Percentiles rank a stretch among this genome's conserved stretches.
Conservation (phyloP, 2,329 filamentous ascomycete genomes). For the Alternaria infectoria region DNA sequence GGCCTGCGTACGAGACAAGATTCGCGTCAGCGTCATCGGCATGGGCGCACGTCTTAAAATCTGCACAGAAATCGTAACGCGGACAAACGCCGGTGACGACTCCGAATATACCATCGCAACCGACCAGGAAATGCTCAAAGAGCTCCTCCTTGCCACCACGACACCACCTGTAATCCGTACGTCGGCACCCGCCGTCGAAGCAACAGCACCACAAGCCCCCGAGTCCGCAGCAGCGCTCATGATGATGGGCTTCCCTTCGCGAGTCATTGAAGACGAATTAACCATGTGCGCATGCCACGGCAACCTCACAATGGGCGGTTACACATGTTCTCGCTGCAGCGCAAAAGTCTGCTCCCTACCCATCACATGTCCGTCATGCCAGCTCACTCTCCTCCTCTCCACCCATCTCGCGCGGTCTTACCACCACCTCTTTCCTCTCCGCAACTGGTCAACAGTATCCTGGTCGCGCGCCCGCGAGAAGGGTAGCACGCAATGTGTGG, state of each 20-base stretch:
- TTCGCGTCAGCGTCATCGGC: slow-evolving; percentile 87
- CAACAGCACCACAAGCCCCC: slow-evolving; percentile 36
- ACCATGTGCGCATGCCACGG: slow-evolving; percentile 93
- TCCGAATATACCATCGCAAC: slow-evolving; percentile 82
- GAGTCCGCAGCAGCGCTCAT: slow-evolving; percentile 66
- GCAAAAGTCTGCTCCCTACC: slow-evolving; percentile 90
- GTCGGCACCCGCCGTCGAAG: slow-evolving; percentile 40
- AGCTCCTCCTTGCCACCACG: slow-evolving; percentile 86
- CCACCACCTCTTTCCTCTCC: slow-evolving; percentile 58
- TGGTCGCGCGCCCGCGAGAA: slow-evolving; percentile 71
- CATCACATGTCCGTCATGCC: slow-evolving; percentile 88
- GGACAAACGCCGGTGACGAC: slow-evolving; percentile 82
- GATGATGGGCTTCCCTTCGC: slow-evolving; percentile 97
- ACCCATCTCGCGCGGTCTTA: slow-evolving; percentile 60
- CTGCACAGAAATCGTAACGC: slow-evolving; percentile 85
- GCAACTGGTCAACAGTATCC: slow-evolving; percentile 88
- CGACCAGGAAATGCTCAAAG: slow-evolving; percentile 84
- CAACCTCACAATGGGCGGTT: slow-evolving; percentile 80
- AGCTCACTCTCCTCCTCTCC: slow-evolving; percentile 89
- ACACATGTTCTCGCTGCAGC: slow-evolving; percentile 86
- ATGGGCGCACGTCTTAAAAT: slow-evolving; percentile 91
- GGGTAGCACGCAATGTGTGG: slow-evolving; percentile 68
- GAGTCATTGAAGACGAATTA: slow-evolving; percentile 73
- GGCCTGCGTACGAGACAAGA: slow-evolving; percentile 78
- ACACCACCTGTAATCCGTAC: slow-evolving; percentile 85